These are phyloP conservation scores for Argentina anserina DNA, from an alignment of 306 rosid genomes.

Conservation along the genomic window DNA sequence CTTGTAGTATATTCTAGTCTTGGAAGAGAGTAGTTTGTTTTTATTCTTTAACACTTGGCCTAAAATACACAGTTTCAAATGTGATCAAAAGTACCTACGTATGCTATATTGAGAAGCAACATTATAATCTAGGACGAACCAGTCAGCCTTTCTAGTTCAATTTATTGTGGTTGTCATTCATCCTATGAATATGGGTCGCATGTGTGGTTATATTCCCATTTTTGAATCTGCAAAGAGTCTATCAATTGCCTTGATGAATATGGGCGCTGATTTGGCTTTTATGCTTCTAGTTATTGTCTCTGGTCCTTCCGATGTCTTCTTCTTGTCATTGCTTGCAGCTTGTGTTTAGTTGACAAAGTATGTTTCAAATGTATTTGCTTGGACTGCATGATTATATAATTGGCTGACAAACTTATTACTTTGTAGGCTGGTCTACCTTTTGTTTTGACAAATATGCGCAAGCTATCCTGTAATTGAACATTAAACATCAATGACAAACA, in stretches of 20 bases:
- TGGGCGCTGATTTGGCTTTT: background rate
- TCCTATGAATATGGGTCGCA: background rate
- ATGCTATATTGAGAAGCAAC: slow-evolving; percentile 2
- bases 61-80: background rate
- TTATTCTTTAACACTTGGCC: background rate
- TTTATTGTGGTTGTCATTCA: background rate
- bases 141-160: background rate
- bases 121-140: background rate
- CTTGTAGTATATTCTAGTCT: background rate
- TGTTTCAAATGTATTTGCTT: background rate
- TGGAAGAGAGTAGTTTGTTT: background rate
- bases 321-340: background rate
- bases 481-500: too few relatives aligned
- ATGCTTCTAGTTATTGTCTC: background rate
- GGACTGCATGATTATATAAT: background rate
- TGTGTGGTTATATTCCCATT: background rate
- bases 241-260: background rate
- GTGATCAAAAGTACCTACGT: background rate
- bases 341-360: background rate
- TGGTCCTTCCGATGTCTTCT: background rate
- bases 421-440: background rate
- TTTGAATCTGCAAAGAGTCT: background rate
- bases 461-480: background rate
- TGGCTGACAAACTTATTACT: background rate
- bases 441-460: background rate